Base-by-base conservation (phyloP, 164 flowering plant genomes). In the Nymphaea thermarum region DNA sequence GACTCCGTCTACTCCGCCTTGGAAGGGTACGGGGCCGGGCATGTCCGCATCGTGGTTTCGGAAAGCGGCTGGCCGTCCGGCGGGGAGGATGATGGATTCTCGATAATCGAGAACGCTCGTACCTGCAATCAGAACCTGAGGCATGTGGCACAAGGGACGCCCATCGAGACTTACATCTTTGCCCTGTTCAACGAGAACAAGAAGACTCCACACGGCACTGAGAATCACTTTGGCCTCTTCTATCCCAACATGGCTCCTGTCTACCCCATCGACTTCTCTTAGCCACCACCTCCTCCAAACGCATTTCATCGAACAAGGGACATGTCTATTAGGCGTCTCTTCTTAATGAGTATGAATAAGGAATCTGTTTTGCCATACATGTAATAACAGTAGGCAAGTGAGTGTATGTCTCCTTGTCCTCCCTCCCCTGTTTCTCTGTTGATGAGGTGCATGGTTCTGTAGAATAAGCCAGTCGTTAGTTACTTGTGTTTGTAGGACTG, bases 31-130 rank as follows among this genome's bases (percentile, higher is more conserved):
- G 68, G 72, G 18, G 72, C 68, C 4, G 62, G 47, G 6, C 18
- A 60, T 2, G 72, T 70, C 42, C 55, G 45, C 4, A 15, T 70
- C 7, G 59, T 70, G 0, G 68, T 65, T 4, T 41, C 64, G 3
- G 72, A 70, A 59, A 70, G 53, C 53, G 72, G 72, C 18, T 70
- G 72, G 72, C 72, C 72, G 14, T 70, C 72, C 3, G 68, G 63
- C 4, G 72, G 72, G 15, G 72, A 68, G 0, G 42, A 53, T 55
- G 42, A 44, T 6, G 36, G 11, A 1, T 6, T 47, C 53, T 6
- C 72, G 12, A 70, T 68, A 17, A 45, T 70, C 25, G 53, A 18
- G 3, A 70, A 70, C 11, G 72, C 72, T 3, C 18, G 60, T 51
- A 43, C 57, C 53, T 70, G 53, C 6, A 65, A 66, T 25, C 36